Evolutionary conservation across 352 stramenopile species (phyloP), one percentile per base, ranked within the genome.

Genomic region (Globisporangium splendens): DNA sequence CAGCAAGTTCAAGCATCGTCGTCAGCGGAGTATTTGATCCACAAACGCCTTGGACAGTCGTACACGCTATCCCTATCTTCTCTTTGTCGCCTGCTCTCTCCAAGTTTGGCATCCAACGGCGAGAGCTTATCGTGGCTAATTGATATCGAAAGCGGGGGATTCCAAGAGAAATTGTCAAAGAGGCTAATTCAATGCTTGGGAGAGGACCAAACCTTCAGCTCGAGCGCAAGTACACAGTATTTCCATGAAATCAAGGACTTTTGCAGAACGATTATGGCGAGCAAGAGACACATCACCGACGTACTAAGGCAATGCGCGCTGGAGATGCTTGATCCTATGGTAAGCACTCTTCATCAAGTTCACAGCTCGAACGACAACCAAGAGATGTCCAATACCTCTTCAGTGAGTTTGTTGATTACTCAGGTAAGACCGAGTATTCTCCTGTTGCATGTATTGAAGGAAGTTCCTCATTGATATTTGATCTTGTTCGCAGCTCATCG

Each of bases 241-340:
- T 51, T 69, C 47, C 44, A 63, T 3, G 62, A 63, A 28, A 66
- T 77, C 50, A 61, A 66, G 51, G 33, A 50, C 21, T 79, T 77
- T 53, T 75, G 68, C 49, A 18, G 33, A 49, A n/a, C 42, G n/a
- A 43, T 75, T 1, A 46, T 62, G 42, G n/a, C 41, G 8, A 44
- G 42, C 15, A 70, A 39, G 13, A 49, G 61, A 31, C 28, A 61
- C 1, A 73, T 69, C 55, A 38, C 59, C 28, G 11, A 56, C n/a
- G 53, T 77, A 48, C 22, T 79, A 6, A 57, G 62, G 14, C 46
- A 56, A 31, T 54, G 18, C 13, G 57, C 68, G n/a, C 63, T 66
- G 20, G 18, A 8, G 18, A 46, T 70, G 15, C 41, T 82, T 10
- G 52, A 50, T 8, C 60, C 38, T 4, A 47, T 79, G 35, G 20